Percentiles rank a stretch among this genome's conserved stretches.
These are phyloP conservation scores for Phytophthora pseudosyringae DNA, from an alignment of 352 stramenopile species.

Conservation along the genomic window DNA sequence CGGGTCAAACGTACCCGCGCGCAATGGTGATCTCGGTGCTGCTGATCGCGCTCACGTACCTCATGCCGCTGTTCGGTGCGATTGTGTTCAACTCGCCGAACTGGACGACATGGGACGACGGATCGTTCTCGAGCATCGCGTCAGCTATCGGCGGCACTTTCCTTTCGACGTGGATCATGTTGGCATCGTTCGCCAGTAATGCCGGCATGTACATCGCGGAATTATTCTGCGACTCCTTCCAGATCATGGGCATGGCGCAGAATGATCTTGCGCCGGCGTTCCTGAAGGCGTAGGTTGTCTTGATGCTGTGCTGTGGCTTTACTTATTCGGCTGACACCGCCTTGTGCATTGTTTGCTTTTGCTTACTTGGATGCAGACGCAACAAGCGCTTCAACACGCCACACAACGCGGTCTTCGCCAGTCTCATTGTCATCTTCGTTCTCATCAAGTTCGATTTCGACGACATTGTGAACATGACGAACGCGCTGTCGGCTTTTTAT, in stretches of 20 bases:
- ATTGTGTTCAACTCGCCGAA: slow-evolving; percentile 72
- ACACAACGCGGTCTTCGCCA: slow-evolving; percentile 52
- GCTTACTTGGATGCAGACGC: slow-evolving; percentile 27
- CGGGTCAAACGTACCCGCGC: slow-evolving; percentile 76
- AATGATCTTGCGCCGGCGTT: slow-evolving; percentile 84
- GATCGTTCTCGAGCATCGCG: slow-evolving; percentile 89
- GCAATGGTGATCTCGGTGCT: slow-evolving; percentile 86
- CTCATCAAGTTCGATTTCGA: slow-evolving; percentile 77
- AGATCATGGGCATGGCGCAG: slow-evolving; percentile 86
- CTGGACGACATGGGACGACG: slow-evolving; percentile 90
- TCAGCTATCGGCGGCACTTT: slow-evolving; percentile 87
- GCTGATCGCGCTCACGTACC: slow-evolving; percentile 84
- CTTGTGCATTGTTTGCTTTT: not conserved
- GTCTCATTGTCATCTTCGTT: slow-evolving; percentile 55
- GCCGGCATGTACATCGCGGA: slow-evolving; percentile 94
- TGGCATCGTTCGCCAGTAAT: slow-evolving; percentile 90
- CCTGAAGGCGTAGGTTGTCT: slow-evolving; percentile 74
- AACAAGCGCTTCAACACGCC: slow-evolving; percentile 65
- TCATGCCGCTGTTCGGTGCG: slow-evolving; percentile 88
- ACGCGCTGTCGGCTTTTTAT: slow-evolving; percentile 89
- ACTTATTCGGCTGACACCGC: slow-evolving; percentile 1
- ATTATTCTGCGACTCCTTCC: slow-evolving; percentile 92
- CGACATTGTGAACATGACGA: slow-evolving; percentile 87
- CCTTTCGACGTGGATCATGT: slow-evolving; percentile 91
- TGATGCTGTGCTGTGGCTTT: not conserved